Base-by-base conservation (phyloP, 768 basidiomycete species). In the Termitomyces sp. region DNA sequence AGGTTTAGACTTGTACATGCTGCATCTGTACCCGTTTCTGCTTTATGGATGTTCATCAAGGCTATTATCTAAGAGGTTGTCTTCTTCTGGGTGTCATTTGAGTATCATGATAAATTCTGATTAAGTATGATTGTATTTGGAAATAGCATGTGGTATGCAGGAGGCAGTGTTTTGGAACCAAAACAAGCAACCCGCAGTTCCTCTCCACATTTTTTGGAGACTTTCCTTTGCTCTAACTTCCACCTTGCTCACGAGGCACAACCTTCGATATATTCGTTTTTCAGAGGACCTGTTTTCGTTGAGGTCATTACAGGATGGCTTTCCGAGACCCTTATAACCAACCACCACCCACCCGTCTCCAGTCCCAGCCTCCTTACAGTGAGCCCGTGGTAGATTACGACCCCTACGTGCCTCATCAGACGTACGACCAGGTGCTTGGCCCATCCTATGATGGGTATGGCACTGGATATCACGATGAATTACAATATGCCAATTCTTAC, bases 281-380 rank as follows among this genome's bases (percentile, higher is more conserved):
- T 54, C 33, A 26, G 50, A 8, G 6, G 51, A 52, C 26, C 16
- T 40, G 10, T 6, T 23, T n/a, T 57, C 30, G 35, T 40, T 41
- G 30, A 28, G 46, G 23, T 32, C n/a, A 30, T 36, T 57, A 38
- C 53, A 72, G 70, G 63, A 82, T 85, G 77, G 69, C 83, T 12
- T 84, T 85, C 70, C 76, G 72, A 59, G 83, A 87, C 69, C 83
- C 84, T 23, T 82, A 85, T 66, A 60, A 75, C 61, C 75, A 70
- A 55, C 65, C 68, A 55, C 65, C 68, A 38, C 59, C 64, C 46
- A 57, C 59, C 20, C 69, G 65, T 50, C 65, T 63, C 49, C 67
- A 67, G 52, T 64, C 63, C 26, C 67, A 70, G 51, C 62, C 65
- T n/a, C 70, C 69, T 47, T 77, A 78, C 63, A 63, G 64, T 36